Evolutionary conservation across 2,329 filamentous ascomycete species (phyloP), one percentile per base, ranked within the genome.

Genomic region (Cryphonectria carpinicola): DNA sequence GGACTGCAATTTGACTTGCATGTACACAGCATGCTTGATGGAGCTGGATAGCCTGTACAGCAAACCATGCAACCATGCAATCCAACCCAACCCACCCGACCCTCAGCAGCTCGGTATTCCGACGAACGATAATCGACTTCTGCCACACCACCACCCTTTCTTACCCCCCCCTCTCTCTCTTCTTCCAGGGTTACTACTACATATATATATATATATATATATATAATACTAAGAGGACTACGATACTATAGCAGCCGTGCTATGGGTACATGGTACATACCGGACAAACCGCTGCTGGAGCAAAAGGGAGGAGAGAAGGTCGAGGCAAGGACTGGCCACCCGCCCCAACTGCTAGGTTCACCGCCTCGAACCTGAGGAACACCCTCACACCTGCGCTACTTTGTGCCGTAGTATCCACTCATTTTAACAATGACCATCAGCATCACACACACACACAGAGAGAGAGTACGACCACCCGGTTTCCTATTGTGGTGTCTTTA

Each of bases 1-100:
- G 32, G 32, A 65, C 64, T 46, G 43, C 43, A 65, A 52, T 65
- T 65, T 52, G 46, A 65, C 43, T 65, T 65, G 64, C 64, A 65
- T 52, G 63, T 43, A 49, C 32, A 37, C 52, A 37, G 63, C 63
- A 65, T 54, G 64, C 64, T 32, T 52, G 61, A 64, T 61, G 58
- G 19, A 60, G 35, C 32, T 37, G 19, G 22, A 35, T 39, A 8
- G 58, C 32, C 58, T 32, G 58, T 37, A 32, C 58, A 13, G n/a
- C 58, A 35, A 39, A n/a, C 58, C 58, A 61, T 61, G 54, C 52
- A 56, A 17, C 52, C 52, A 56, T 61, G 56, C 58, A 61, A 61
- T 7, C 58, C 35, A 58, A 58, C 25, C 52, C 52, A 25, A 28
- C 54, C 25, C 25, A 14, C 52, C 52, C 52, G 25, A 28, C 52